Percentiles rank a stretch among this genome's conserved stretches.
Conservation (phyloP, 805 yeast species). For the Pichia sporocuriosa region DNA sequence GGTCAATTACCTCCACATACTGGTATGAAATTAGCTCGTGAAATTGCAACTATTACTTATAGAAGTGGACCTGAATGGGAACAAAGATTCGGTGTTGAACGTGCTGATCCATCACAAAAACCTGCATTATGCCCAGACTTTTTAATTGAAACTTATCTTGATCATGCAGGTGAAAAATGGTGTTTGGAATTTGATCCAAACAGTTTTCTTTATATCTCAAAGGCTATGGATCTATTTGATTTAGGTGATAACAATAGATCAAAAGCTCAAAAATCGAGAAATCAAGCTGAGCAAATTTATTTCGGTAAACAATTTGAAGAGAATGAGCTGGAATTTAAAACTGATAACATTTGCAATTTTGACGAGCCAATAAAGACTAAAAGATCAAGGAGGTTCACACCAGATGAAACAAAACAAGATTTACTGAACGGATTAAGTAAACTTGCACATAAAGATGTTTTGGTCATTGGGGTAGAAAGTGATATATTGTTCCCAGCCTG, state of each 20-base stretch:
- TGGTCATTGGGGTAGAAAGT: constrained; percentile 88
- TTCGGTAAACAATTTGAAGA: constrained; percentile 22
- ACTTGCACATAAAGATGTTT: constrained; percentile 55
- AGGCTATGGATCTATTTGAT: constrained; percentile 94
- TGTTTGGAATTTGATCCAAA: constrained; percentile 88
- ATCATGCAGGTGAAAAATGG: constrained; percentile 93
- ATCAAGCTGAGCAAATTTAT: constrained; percentile 30
- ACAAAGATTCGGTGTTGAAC: constrained; percentile 77
- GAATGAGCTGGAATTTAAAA: constrained; percentile 25
- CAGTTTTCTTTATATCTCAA: constrained; percentile 77
- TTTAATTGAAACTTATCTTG: constrained; percentile 84
- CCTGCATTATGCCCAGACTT: constrained; percentile 94
- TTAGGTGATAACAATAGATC: constrained; percentile 46
- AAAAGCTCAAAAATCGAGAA: constrained; percentile 37
- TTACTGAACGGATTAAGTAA: constrained; percentile 57
- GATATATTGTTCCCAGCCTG: constrained; percentile 89
- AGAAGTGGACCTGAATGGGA: constrained; percentile 98
- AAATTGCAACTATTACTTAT: constrained; percentile 89
- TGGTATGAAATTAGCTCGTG: constrained; percentile 92
- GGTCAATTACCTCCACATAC: constrained; percentile 75
- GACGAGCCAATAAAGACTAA: constrained; percentile 48
- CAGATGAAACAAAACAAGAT: constrained; percentile 55
- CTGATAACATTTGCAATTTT: constrained; percentile 32
- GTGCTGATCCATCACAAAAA: constrained; percentile 69
- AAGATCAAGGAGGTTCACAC: constrained; percentile 39